phyloP scores from a whole-genome alignment of 169 alveolate genomes.

The Plasmodium reichenowi region DNA sequence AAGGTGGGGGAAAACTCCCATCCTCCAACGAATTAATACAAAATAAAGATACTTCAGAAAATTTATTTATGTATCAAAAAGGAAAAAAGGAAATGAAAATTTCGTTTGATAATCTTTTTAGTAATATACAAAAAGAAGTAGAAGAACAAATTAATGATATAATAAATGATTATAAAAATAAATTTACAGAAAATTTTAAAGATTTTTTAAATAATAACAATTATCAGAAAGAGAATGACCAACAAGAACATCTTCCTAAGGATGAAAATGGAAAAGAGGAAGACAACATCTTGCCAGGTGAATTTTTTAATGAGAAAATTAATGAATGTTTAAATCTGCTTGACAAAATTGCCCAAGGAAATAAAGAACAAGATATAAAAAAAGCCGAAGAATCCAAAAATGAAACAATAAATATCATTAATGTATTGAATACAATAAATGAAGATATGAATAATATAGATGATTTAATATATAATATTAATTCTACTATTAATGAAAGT shows the following conservation, averaged over 20 bases:
- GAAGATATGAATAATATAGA: constrained; percentile 53
- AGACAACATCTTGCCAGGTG: not conserved
- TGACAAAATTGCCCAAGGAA: constrained; percentile 5
- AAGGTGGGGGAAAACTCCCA: no score
- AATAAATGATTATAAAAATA: constrained; percentile 50
- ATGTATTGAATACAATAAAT: constrained; percentile 37
- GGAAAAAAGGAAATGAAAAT: not conserved
- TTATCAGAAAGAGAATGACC: not conserved
- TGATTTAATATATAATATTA: constrained; percentile 38
- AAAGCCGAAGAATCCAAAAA: constrained; percentile 18
- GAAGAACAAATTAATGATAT: constrained; percentile 64
- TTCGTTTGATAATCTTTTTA: constrained; percentile 23
- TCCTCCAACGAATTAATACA: no score
- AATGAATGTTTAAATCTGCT: constrained; percentile 56
- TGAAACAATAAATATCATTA: constrained; percentile 15
- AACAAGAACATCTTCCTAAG: not conserved
- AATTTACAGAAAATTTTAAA: constrained; percentile 31
- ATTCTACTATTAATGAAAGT: constrained; percentile 17
- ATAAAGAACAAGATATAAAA: not conserved
- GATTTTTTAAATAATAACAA: constrained; percentile 16
- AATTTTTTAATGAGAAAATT: constrained; percentile 30
- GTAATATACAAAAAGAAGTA: constrained; percentile 18
- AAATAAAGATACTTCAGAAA: not conserved
- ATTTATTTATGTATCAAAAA: not conserved
- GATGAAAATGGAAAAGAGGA: not conserved